Base-by-base conservation (phyloP, 306 rosid genomes). In the Ammopiptanthus mongolicus region DNA sequence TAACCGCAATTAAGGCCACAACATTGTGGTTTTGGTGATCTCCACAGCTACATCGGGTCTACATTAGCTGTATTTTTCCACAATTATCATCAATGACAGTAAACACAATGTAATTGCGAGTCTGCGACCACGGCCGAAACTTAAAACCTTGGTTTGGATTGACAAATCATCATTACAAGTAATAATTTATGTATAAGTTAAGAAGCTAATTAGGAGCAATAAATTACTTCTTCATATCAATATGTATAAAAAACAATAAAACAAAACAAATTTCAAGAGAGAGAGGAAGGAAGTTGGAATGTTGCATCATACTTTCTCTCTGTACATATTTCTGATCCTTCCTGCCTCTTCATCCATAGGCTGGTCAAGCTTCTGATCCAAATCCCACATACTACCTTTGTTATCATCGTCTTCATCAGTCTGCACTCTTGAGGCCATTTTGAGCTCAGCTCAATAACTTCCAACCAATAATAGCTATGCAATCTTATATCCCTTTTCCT, bases 331-430 rank as follows among this genome's bases (percentile, higher is more conserved):
- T 68, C 75, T 86, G 56, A 93, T 92, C 84, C 92, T 89, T 55
- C 93, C 93, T 18, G 97, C 98, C 65, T 93, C 98, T 76, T 91
- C 97, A 68, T 93, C 98, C 97, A 93, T 93, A 61, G 98, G 89
- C 64, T 93, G 96, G 76, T 93, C 98, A 19, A 93, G 87, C 82
- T 88, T 91, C 91, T 93, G 97, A 83, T 91, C 93, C 80, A 93
- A 83, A 79, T 62, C 96, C 98, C 98, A 93, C 96, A 93, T 91
- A 55, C 95, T 86, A 52, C 98, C 98, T 79, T 48, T 85, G 80
- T 42, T 82, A 50, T 79, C 86, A 72, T 78, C 70, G 9, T 86
- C 90, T 44, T 78, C 91, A 82, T 76, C 85, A 18, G 76, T 81
- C 62, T 90, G 96, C 19, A 66, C 89, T 80, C 87, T 78, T 67